Evolutionary conservation across 495 filamentous ascomycete species (phyloP), one percentile per base, ranked within the genome.

Genomic region (Lophiotrema nucula): DNA sequence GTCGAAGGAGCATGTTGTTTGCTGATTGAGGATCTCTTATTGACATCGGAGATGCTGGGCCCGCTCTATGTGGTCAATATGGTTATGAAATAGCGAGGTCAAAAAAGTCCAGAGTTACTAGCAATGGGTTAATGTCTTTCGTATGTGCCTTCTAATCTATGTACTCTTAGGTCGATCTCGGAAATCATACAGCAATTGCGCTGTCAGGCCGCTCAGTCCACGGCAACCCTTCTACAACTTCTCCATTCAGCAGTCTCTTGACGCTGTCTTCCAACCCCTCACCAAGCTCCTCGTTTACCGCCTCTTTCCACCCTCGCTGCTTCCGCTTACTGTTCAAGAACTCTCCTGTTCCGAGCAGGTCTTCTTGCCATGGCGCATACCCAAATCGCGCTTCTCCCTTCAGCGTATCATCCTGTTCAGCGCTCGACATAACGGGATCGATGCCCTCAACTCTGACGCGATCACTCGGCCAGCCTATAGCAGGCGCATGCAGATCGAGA

Each of bases 401-500:
- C 33, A 63, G 31, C 10, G 66, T 62, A 23, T 60, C 46, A 24
- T 60, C 44, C n/a, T 57, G 44, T 52, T 73, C 69, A 23, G 48
- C 33, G 11, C 19, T 8, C 4, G 71, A 67, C 58, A 66, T 62
- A 22, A 48, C 22, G 10, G 70, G 70, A 58, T 73, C 65, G 26
- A 72, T 64, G 8, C 70, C 72, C 18, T 67, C 61, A 10, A 73
- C 69, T 12, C 62, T 16, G 5, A 74, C 54, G 6, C 62, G 25
- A 11, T 61, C 41, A n/a, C 25, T 5, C 3, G 70, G 69, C 72
- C 70, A 74, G 23, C 52, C 46, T 27, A 74, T 68, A 8, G 69
- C 69, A 11, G 26, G 43, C 12, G 67, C 69, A 55, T 74, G 72
- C 12, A 74, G 52, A 2, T 70, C 58, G 1, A 71, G 46, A 43